Base-by-base conservation (phyloP, 257 asterid species). In the Fraxinus quadrangulata region DNA sequence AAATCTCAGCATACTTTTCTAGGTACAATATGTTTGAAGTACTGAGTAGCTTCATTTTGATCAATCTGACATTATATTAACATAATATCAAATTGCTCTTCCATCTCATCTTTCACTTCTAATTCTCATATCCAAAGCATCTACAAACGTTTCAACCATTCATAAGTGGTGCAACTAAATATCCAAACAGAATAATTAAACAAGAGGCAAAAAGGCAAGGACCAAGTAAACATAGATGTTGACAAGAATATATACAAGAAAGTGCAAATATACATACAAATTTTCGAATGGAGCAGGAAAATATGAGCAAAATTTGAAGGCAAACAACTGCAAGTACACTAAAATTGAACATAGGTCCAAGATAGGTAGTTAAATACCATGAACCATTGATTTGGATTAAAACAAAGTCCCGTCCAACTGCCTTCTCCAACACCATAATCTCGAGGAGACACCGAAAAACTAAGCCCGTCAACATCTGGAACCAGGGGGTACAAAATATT, bases 361-460 rank as follows among this genome's bases (percentile, higher is more conserved):
- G 26, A 40, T n/a, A 59, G 66, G 39, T 77, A 67, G 75, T 75
- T 33, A 65, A 26, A 75, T 90, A 94, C 99, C 97, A 88, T 92
- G 71, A 92, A 88, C 84, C 87, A 76, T 74, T 93, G 98, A 80
- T 81, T 78, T 78, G 96, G 96, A 75, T 88, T 90, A 84, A 95
- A 95, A 87, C 91, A 91, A 81, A 95, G 87, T 69, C 99, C 98
- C 6, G 97, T 87, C 97, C 98, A 95, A 77, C 98, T 86, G 83
- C 96, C 94, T 89, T 95, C 99, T 87, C 94, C 96, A 83, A 94
- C 90, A 82, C 94, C 96, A 75, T 71, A 81, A 88, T 95, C 99
- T 49, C 74, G 88, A 68, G 98, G 97, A 74, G 97, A 86, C 39
- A 85, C 96, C 37, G 98, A 89, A 88, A 84, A 93, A 65, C 97